A percentile compares a stretch with the other conserved stretches of the same genome.
phyloP scores from a whole-genome alignment of 345 rosid genomes.

The Noccaea caerulescens region DNA sequence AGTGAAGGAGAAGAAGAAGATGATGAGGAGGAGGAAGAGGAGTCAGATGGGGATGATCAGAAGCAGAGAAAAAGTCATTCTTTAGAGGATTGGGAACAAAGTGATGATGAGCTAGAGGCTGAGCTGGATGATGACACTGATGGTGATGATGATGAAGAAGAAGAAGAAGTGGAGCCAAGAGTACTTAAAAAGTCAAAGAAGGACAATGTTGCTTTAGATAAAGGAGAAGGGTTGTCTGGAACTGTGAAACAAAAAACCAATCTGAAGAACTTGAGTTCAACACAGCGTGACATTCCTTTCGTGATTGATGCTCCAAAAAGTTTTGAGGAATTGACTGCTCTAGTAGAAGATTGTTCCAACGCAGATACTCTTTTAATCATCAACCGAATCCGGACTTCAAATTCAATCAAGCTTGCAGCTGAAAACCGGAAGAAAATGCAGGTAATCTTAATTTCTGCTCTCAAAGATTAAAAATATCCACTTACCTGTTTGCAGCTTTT shows the following conservation, averaged over 20 bases:
- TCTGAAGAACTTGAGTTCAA: constrained; percentile 43
- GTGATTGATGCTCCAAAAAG: constrained; percentile 75
- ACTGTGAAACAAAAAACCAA: constrained; percentile 33
- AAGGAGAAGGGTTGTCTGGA: constrained; percentile 34
- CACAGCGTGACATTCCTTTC: constrained; percentile 61
- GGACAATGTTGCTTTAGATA: constrained; percentile 18
- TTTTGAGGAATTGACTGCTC: constrained; percentile 69
- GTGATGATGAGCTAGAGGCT: constrained; percentile 69
- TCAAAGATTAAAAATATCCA: neutral
- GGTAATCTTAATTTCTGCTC: constrained; percentile 46
- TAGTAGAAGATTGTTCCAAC: constrained; percentile 61
- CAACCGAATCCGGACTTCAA: constrained; percentile 64
- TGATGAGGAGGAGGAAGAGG: constrained; percentile 48
- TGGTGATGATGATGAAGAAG: constrained; percentile 41
- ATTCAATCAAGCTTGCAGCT: constrained; percentile 78
- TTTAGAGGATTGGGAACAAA: constrained; percentile 87
- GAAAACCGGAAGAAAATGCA: constrained; percentile 97
- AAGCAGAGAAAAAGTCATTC: constrained; percentile 42
- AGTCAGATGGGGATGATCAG: constrained; percentile 55
- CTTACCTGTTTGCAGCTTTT: constrained; percentile 9
- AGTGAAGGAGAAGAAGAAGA: constrained; percentile 47
- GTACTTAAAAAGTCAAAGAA: constrained; percentile 47
- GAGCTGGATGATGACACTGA: constrained; percentile 58
- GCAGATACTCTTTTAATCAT: constrained; percentile 55
- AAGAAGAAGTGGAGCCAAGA: constrained; percentile 42